These are phyloP conservation scores for Halteria grandinella DNA, from an alignment of 73 alveolate species.

Conservation along the genomic window DNA sequence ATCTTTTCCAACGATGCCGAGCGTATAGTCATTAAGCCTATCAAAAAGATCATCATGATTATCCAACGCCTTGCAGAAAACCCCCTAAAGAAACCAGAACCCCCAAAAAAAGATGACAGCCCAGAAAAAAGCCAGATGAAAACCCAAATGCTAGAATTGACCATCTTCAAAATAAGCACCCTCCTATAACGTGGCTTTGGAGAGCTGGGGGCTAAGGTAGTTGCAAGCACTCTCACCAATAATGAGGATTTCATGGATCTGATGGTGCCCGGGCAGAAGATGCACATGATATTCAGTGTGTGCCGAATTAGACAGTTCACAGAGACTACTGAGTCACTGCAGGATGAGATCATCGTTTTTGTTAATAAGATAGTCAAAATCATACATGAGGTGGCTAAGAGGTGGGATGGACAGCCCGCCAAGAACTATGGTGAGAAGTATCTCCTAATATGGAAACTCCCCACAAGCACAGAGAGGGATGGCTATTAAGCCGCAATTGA, in stretches of 20 bases:
- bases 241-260: slow-evolving; percentile 50
- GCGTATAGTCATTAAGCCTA: slow-evolving; percentile 76
- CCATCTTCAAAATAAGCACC: slow-evolving; percentile 67
- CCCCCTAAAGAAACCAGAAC: slow-evolving; percentile 65
- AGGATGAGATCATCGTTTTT: slow-evolving; percentile 79
- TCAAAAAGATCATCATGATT: slow-evolving; percentile 76
- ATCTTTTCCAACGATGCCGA: slow-evolving; percentile 77
- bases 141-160: slow-evolving; percentile 70
- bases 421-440: slow-evolving; percentile 68
- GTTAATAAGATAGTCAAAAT: slow-evolving; percentile 77
- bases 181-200: slow-evolving; percentile 80
- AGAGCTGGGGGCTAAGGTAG: slow-evolving; percentile 67
- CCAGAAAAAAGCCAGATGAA: slow-evolving; percentile 72
- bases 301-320: slow-evolving; percentile 73
- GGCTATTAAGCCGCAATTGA: neutral
- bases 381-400: slow-evolving; percentile 64
- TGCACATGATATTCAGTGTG: slow-evolving; percentile 61
- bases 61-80: slow-evolving; percentile 80
- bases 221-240: slow-evolving; percentile 49
- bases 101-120: slow-evolving; percentile 61
- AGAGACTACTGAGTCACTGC: slow-evolving; percentile 75
- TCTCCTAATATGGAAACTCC: slow-evolving; percentile 60
- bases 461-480: neutral
- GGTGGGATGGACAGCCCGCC: slow-evolving; percentile 72
- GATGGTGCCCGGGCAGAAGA: slow-evolving; percentile 54